A percentile compares a stretch with the other conserved stretches of the same genome.
These are phyloP conservation scores for Chlorella sp. DNA, from an alignment of 139 green algal species.

Conservation along the genomic window DNA sequence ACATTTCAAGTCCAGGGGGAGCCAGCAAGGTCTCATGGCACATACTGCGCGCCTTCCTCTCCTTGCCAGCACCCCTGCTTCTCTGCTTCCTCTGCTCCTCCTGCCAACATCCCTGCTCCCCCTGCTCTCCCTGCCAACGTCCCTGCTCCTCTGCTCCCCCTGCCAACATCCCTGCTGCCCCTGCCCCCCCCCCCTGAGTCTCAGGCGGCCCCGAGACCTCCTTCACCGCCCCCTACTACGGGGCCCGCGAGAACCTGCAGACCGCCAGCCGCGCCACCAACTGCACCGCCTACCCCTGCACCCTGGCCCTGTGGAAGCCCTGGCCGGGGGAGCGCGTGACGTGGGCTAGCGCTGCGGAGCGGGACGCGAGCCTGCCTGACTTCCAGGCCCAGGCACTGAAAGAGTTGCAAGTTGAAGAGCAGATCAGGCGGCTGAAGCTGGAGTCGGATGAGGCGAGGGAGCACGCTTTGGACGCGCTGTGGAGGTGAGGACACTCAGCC, in stretches of 20 bases:
- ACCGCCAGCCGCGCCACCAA: not conserved
- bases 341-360: not conserved
- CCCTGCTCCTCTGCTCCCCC: not conserved
- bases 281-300: not conserved
- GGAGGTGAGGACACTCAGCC: not conserved
- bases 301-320: not conserved
- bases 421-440: not conserved
- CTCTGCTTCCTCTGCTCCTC: not conserved
- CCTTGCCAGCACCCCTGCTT: no score
- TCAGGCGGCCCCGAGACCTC: not conserved
- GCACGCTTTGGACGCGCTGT: not conserved
- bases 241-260: not conserved
- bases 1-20: no score
- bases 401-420: not conserved
- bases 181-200: not conserved
- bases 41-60: no score
- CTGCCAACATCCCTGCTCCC: not conserved
- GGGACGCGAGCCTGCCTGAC: no score
- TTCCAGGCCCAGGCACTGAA: not conserved
- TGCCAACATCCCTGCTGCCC: not conserved
- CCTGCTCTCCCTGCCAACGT: not conserved
- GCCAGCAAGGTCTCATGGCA: no score
- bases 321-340: not conserved
- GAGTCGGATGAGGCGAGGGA: not conserved
- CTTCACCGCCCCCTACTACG: not conserved